These are phyloP conservation scores for Penicillium sp. DNA, from an alignment of 2,329 filamentous ascomycete genomes.

Conservation along the genomic window DNA sequence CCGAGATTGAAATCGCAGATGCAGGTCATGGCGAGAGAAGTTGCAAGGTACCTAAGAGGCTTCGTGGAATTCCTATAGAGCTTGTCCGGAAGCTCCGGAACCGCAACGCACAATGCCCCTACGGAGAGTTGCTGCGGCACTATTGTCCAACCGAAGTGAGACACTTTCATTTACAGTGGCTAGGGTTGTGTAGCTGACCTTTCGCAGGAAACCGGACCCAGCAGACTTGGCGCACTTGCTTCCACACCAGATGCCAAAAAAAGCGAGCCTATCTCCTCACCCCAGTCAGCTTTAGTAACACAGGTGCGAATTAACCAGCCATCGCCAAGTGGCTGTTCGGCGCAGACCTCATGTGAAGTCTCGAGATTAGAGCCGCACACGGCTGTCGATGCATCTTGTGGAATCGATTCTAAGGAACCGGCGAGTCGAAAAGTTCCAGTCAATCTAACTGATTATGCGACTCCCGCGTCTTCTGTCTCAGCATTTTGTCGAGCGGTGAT, in stretches of 20 bases:
- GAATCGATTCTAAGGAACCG: slow-evolving; percentile 5
- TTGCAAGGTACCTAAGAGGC: slow-evolving; percentile 42
- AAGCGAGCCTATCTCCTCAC: slow-evolving; percentile 12
- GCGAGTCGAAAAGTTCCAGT: slow-evolving; percentile 17
- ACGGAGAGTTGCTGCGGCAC: slow-evolving; percentile 71
- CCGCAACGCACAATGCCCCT: slow-evolving; percentile 72
- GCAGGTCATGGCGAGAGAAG: slow-evolving; percentile 3
- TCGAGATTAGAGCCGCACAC: background rate
- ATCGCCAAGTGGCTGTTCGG: slow-evolving; percentile 8
- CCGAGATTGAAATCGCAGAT: background rate
- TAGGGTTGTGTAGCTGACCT: slow-evolving; percentile 11
- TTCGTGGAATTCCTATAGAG: slow-evolving; percentile 60
- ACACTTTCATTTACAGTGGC: slow-evolving; percentile 1
- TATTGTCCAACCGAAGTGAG: slow-evolving; percentile 66
- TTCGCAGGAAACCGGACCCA: slow-evolving; percentile 23
- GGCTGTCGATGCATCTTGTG: background rate
- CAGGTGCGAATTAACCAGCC: slow-evolving; percentile 18
- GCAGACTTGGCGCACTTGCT: slow-evolving; percentile 16
- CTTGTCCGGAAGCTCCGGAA: slow-evolving; percentile 68
- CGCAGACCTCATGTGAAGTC: background rate
- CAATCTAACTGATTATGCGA: slow-evolving; percentile 65
- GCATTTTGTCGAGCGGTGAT: slow-evolving; percentile 81
- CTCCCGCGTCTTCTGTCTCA: slow-evolving; percentile 66
- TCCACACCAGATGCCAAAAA: background rate
- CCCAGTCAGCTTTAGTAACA: slow-evolving; percentile 23